These are phyloP conservation scores for Phytophthora macrochlamydospora DNA, from an alignment of 352 stramenopile species.

Conservation along the genomic window DNA sequence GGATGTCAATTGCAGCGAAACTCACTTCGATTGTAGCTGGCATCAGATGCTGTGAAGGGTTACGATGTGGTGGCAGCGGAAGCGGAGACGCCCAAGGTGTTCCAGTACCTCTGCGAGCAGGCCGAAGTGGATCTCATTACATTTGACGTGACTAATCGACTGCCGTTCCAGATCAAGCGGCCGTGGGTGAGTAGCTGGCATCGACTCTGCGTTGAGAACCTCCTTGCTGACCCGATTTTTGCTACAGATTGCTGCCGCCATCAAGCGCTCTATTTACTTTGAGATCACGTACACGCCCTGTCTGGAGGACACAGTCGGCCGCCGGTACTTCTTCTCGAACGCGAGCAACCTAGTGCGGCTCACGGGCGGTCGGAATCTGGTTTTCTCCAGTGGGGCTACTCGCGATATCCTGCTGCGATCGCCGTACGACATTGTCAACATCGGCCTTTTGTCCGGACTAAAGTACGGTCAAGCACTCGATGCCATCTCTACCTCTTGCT, in stretches of 20 bases:
- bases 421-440: constrained; percentile 83
- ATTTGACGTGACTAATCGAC: constrained; percentile 78
- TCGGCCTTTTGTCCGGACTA: constrained; percentile 73
- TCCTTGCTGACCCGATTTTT: too few relatives aligned
- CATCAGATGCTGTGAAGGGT: constrained; percentile 57
- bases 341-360: constrained; percentile 77
- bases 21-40: constrained; percentile 34
- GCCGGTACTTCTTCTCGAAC: constrained; percentile 89
- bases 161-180: constrained; percentile 82
- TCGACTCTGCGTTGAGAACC: too few relatives aligned
- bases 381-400: constrained; percentile 75
- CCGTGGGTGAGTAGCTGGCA: constrained; percentile 51
- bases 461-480: constrained; percentile 76
- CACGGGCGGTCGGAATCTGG: constrained; percentile 67
- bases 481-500: constrained; percentile 58
- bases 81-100: constrained; percentile 66
- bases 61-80: constrained; percentile 84
- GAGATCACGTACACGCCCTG: constrained; percentile 84
- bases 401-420: constrained; percentile 80
- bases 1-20: background rate
- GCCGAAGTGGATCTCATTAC: constrained; percentile 83
- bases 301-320: constrained; percentile 73
- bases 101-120: constrained; percentile 85
- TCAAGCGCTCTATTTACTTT: constrained; percentile 77
- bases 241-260: constrained; percentile 63